Evolutionary conservation across 1,139 yeast genomes (phyloP), one percentile per base, ranked within the genome.

Genomic region (Spathaspora sp.): DNA sequence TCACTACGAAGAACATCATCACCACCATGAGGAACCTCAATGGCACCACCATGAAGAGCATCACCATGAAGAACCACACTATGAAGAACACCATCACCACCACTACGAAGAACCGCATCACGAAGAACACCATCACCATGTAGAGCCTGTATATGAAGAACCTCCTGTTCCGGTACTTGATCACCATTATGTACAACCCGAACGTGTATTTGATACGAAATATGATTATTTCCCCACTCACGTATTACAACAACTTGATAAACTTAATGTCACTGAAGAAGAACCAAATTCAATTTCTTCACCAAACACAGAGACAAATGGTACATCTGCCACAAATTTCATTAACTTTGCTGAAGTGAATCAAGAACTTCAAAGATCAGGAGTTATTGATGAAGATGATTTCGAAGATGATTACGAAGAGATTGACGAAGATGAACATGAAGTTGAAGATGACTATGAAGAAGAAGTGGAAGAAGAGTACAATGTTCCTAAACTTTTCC

Each of bases 141-240:
- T 13, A 16, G 31, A 29, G 11, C 40, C 41, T 7, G 7, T n/a
- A 7, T 29, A 29, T 13, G 25, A 27, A 9, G 23, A 26, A 10
- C 52, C 48, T 29, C 38, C 34, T 24, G 50, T 52, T 2, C 50
- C 47, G 24, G 38, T 47, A 10, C 47, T 46, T 29, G 53, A 50
- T 13, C 49, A 49, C 29, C 49, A 39, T 39, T 57, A 49, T 43
- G 60, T 56, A 38, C 50, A 50, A 43, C 61, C 74, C 1, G 76
- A 71, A 50, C 50, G 76, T 41, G 67, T 63, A 1, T 71, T 70
- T 51, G 62, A 61, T 39, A 57, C 56, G 13, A 48, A 53, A 15
- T 49, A 54, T 13, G 68, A 70, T 46, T 69, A 63, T 48, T 53
- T 51, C 43, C 73, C 72, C 2, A 56, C 56, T 16, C 74, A 68